Conservation (phyloP, 2,329 filamentous ascomycete genomes). For the Penicillium sp. region DNA sequence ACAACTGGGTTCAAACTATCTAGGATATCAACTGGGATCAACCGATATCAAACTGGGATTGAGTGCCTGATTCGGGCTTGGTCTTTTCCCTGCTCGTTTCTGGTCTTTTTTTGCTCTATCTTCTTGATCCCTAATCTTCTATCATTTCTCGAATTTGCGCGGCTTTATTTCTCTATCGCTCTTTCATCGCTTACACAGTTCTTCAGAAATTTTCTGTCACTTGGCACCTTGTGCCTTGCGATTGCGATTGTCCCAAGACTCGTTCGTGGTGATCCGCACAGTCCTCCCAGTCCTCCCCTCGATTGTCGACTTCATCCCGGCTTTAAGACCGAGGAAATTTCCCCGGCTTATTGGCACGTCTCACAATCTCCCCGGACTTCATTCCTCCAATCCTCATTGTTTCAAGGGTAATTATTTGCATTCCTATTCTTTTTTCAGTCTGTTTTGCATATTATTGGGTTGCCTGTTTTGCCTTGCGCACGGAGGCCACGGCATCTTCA, state of each 20-base stretch:
- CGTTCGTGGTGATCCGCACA: constrained; percentile 14
- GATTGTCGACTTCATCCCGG: constrained; percentile 21
- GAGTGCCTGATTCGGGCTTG: constrained; percentile 14
- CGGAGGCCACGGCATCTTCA: constrained; percentile 8
- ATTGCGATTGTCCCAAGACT: constrained; percentile 6
- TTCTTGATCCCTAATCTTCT: neutral
- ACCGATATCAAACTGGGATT: neutral
- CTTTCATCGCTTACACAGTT: constrained; percentile 12
- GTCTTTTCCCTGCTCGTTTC: constrained; percentile 5
- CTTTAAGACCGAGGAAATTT: constrained; percentile 3
- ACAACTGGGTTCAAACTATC: neutral
- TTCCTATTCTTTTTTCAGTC: neutral
- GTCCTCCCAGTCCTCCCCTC: constrained; percentile 16
- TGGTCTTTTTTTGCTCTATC: neutral
- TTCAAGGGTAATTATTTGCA: constrained; percentile 14
- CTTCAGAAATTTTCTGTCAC: constrained; percentile 2
- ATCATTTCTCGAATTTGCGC: constrained; percentile 3
- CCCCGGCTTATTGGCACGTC: constrained; percentile 3
- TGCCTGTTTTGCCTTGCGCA: constrained; percentile 13
- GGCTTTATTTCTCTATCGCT: neutral
- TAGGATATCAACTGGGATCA: neutral
- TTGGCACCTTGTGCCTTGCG: neutral
- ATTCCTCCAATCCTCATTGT: neutral
- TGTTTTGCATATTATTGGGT: constrained; percentile 12
- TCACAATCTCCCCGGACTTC: constrained; percentile 1